Evolutionary conservation across 805 yeast species (phyloP), one percentile per base, ranked within the genome.

Genomic region (Saccharomycopsis javanensis): DNA sequence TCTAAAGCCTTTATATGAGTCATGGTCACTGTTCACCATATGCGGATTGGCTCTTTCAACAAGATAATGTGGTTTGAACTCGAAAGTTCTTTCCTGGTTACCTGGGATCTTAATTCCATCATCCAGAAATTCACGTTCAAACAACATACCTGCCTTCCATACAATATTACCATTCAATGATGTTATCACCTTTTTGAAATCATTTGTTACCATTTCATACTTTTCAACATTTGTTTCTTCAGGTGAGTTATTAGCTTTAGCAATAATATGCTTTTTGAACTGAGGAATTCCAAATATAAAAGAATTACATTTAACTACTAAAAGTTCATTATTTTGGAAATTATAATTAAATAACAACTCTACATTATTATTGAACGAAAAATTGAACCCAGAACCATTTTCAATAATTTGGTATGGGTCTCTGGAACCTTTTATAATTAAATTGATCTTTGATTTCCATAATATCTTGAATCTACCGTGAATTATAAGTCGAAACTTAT

Each of bases 71-170:
- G 86, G 85, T 45, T 73, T 71, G 62, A 79, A 80, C 1, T 76
- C 68, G 13, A 70, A 62, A 0, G 75, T 72, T 48, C 92, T 74
- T 54, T 73, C 74, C 55, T 73, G 62, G 18, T 64, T 65, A 52
- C 76, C 70, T 27, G 72, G 68, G 65, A 64, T 30, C 70, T 68
- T 25, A 13, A 31, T 27, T 8, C n/a, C 7, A 8, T 25, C 50
- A 20, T 38, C 54, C 30, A 67, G 67, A 55, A 85, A 85, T 59
- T 86, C 71, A 5, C 53, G 46, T 67, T 89, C 96, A 70, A 88
- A 88, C 20, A 79, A 61, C 63, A 87, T 71, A 0, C 96, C 96
- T 52, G 85, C 70, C 35, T 76, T 79, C 97, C 96, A 90, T n/a
- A 72, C 67, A 5, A 90, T 94, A 42, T 74, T 72, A 30, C 90